Percentiles rank a stretch among this genome's conserved stretches.
Evolutionary conservation across 2,329 filamentous ascomycete genomes (phyloP).

Genomic region (Exophiala oligosperma): DNA sequence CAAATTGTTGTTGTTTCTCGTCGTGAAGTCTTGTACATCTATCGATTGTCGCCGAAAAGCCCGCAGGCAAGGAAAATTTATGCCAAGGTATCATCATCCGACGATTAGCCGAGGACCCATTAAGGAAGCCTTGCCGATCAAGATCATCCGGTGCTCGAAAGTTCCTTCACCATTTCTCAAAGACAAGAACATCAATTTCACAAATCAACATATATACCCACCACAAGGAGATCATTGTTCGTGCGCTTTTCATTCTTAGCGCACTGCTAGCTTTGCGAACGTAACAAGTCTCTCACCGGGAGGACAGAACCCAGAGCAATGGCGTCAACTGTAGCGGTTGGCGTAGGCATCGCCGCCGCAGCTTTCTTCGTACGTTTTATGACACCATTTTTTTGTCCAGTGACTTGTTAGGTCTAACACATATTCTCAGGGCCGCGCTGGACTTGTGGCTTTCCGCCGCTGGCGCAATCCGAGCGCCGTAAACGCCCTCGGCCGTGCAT

Average conservation of each 20-base stretch:
- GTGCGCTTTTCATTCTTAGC: not conserved
- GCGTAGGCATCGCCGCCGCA: slow-evolving; percentile 52
- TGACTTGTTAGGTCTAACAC: not conserved
- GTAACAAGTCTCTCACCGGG: too few species aligned
- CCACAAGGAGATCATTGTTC: not conserved
- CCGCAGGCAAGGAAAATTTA: not conserved
- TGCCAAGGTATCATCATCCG: not conserved
- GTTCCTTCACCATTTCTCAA: not conserved
- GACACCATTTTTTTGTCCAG: slow-evolving; percentile 1
- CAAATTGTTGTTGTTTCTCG: too few species aligned
- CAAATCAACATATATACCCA: not conserved
- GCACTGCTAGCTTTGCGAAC: too few species aligned
- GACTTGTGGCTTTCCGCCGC: slow-evolving; percentile 82
- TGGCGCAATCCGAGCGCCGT: slow-evolving; percentile 66
- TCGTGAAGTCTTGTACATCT: too few species aligned
- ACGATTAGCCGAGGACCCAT: not conserved
- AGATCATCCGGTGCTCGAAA: not conserved
- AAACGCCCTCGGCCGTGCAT: slow-evolving; percentile 81
- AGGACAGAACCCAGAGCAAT: slow-evolving; percentile 29
- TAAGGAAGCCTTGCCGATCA: not conserved
- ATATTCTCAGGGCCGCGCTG: slow-evolving; percentile 74
- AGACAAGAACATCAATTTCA: not conserved
- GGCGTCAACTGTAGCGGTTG: slow-evolving; percentile 45
- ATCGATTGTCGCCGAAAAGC: not conserved
- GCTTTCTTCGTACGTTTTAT: slow-evolving; percentile 72